These are phyloP conservation scores for Hypoxylon trugodes DNA, from an alignment of 495 filamentous ascomycete genomes.

Conservation along the genomic window DNA sequence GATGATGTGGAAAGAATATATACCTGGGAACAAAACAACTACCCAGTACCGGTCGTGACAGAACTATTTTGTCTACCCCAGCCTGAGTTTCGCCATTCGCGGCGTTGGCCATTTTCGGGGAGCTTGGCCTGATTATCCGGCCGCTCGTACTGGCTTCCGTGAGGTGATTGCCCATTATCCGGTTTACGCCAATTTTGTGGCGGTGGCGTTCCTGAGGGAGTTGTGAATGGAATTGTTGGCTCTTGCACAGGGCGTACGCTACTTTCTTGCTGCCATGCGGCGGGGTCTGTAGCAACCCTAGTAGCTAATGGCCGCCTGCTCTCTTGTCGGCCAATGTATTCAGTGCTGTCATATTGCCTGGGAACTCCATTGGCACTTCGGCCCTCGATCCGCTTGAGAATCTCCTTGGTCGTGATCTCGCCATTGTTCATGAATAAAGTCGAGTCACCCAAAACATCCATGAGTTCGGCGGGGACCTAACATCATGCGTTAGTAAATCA, in stretches of 20 bases:
- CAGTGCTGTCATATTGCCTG: constrained; percentile 64
- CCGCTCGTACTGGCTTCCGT: constrained; percentile 43
- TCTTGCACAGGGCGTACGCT: constrained; percentile 82
- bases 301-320: constrained; percentile 56
- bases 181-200: constrained; percentile 54
- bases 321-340: constrained; percentile 60
- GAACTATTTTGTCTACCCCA: constrained; percentile 55
- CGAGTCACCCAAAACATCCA: constrained; percentile 83
- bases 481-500: constrained; percentile 35
- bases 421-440: constrained; percentile 79
- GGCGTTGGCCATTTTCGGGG: constrained; percentile 46
- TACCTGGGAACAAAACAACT: constrained; percentile 23
- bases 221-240: constrained; percentile 53
- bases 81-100: constrained; percentile 63
- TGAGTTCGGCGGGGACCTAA: constrained; percentile 91
- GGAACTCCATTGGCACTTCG: constrained; percentile 68
- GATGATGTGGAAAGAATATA: constrained; percentile 26
- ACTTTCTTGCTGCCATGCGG: constrained; percentile 81
- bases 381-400: constrained; percentile 86
- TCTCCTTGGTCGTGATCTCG: constrained; percentile 96
- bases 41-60: constrained; percentile 43
- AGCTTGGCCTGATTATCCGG: constrained; percentile 41
- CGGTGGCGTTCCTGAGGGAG: constrained; percentile 52
- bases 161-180: constrained; percentile 47
- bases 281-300: constrained; percentile 79